Percentiles rank a stretch among this genome's conserved stretches.
Conservation (phyloP, 1,284 basidiomycete genomes). For the Irpex sp. region DNA sequence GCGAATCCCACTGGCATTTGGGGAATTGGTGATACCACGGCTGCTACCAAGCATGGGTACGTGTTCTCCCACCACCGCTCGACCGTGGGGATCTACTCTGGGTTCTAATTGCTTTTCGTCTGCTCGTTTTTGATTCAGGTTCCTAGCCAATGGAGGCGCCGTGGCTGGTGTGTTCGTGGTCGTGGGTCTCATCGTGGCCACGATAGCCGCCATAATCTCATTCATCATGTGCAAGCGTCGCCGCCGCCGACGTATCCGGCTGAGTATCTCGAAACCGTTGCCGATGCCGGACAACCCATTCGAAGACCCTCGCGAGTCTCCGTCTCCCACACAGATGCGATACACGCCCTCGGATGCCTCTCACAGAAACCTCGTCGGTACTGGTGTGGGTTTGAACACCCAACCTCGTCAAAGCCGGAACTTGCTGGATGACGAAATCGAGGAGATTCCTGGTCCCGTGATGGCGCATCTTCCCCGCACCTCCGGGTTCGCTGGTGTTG, state of each 20-base stretch:
- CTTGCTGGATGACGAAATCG: conserved; percentile 20
- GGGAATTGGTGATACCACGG: conserved; percentile 21
- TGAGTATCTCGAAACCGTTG: conserved; percentile 33
- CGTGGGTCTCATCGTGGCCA: conserved; percentile 40
- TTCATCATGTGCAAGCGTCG: conserved; percentile 39
- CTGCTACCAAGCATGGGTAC: conserved; percentile 21
- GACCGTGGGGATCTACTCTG: background rate
- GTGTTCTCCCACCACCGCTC: conserved; percentile 4
- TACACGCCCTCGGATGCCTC: conserved; percentile 9
- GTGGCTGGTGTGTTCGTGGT: conserved; percentile 56
- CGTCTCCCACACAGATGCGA: conserved; percentile 15
- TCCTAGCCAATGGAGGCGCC: conserved; percentile 50
- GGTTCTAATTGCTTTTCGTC: background rate
- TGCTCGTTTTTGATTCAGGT: conserved; percentile 30
- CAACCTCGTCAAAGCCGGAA: conserved; percentile 7
- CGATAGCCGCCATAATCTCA: conserved; percentile 32
- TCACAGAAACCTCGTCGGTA: conserved; percentile 15
- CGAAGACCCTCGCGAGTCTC: conserved; percentile 22
- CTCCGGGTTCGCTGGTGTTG: conserved; percentile 18
- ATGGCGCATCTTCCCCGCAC: conserved; percentile 4
- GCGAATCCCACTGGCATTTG: conserved; percentile 42
- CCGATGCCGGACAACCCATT: conserved; percentile 27
- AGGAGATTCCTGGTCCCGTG: background rate
- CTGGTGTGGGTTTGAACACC: conserved; percentile 16
- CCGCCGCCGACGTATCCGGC: conserved; percentile 32